Evolutionary conservation across 257 asterid genomes (phyloP).

Genomic region (Rubia yunnanensis): DNA sequence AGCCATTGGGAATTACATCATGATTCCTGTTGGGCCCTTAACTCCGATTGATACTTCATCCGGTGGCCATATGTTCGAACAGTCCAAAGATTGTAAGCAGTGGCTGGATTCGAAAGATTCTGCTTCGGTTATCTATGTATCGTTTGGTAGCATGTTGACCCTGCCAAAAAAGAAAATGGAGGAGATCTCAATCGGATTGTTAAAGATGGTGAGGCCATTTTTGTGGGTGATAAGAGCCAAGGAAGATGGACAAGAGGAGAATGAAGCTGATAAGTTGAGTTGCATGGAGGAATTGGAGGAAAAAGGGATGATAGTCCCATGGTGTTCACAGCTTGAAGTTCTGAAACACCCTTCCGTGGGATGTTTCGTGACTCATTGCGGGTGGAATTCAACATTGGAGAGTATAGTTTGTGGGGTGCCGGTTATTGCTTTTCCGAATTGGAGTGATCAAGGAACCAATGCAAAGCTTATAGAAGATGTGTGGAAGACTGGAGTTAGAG

Average conservation of each 20-base stretch:
- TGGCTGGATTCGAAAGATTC: conserved; percentile 23
- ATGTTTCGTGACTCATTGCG: conserved; percentile 28
- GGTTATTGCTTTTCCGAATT: conserved; percentile 21
- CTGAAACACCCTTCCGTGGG: conserved; percentile 22
- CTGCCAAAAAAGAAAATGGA: conserved; percentile 16
- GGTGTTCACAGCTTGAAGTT: conserved; percentile 35
- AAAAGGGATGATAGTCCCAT: conserved; percentile 25
- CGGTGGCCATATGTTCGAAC: conserved; percentile 14
- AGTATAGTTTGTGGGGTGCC: conserved; percentile 17
- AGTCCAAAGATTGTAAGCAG: conserved; percentile 6
- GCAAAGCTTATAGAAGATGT: conserved; percentile 21
- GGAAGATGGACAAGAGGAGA: conserved; percentile 2
- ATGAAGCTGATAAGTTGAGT: conserved; percentile 11
- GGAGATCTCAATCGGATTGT: conserved; percentile 19
- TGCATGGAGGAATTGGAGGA: conserved; percentile 16
- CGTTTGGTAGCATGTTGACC: conserved; percentile 24
- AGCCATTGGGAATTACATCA: conserved; percentile 18
- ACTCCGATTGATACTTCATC: conserved; percentile 16
- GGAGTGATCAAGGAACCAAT: conserved; percentile 29
- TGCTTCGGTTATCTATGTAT: conserved; percentile 21
- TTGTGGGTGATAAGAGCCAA: conserved; percentile 29
- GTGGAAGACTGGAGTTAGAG: conserved; percentile 20
- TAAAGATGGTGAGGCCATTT: conserved; percentile 17
- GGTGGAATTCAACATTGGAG: conserved; percentile 29
- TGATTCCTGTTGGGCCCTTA: conserved; percentile 33